Base-by-base conservation (phyloP, 306 rosid genomes). In the Castanopsis chinensis region DNA sequence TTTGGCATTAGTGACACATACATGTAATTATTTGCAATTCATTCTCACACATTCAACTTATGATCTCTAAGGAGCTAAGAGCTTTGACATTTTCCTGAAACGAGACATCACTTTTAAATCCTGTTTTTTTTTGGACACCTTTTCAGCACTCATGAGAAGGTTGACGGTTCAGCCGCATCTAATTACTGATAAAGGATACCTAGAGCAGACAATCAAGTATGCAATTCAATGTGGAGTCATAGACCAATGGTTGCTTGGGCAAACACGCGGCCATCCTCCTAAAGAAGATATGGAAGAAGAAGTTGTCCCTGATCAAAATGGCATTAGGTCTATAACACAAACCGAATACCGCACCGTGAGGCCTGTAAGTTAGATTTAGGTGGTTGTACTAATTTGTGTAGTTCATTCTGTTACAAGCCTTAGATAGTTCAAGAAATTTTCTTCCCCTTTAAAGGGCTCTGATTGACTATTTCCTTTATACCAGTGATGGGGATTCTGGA, bases 181-280 rank as follows among this genome's bases (percentile, higher is more conserved):
- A 77, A 78, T 89, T 33, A 89, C 94, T 19, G 98, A 95, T 72
- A 93, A 86, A 86, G 90, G 83, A 71, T 95, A 91, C 86, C 80
- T 95, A 67, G 91, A 89, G 85, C 93, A 79, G 71, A 67, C 90
- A 49, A 87, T 95, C 82, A 88, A 77, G 83, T 91, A 89, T 86
- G 99, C 99, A 63, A 91, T 93, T 69, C 73, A 93, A 37, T 91
- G 98, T 63, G 99, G 99, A 13, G 87, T 93, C 78, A 88, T 85
- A 51, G 98, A 95, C 83, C 98, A 95, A 81, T 95, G 99, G 99
- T 67, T 76, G 27, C 91, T 84, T 0, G 98, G 93, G 17, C 88
- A 88, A 49, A 76, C 65, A 1, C 79, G 87, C 0, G 99, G 97
- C 68, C 89, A 85, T 85, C 99, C 98, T 81, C 97, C 96, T 1